Evolutionary conservation across 106 monocot genomes (phyloP), one percentile per base, ranked within the genome.

Genomic region (Cymbidium sinense): DNA sequence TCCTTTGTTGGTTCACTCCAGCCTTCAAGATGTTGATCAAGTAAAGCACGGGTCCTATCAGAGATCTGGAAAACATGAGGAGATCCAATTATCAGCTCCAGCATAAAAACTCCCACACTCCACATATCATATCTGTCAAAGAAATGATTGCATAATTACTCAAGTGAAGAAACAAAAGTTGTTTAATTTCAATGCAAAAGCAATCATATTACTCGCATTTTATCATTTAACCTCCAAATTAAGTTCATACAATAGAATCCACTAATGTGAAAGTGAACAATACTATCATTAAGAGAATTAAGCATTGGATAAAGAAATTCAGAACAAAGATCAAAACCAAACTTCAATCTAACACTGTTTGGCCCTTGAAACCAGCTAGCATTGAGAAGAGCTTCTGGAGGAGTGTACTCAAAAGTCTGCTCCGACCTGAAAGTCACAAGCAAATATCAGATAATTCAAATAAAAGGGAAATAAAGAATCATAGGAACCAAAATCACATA

Each of bases 381-480:
- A 86, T 95, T 95, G 65, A 95, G 88, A 74, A 95, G 82, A 71
- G 93, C 95, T 87, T 95, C 95, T 18, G 95, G 95, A 61, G 95
- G 85, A 75, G 90, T 85, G 77, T 95, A 95, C 73, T 93, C 95
- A 78, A 82, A 92, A 34, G 95, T 95, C 82, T 95, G 95, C 50
- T 93, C 95, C 31, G 87, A 90, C 77, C 95, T 95, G 81, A 52
- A 78, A 80, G 37, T 34, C 34, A 83, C 25, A 80, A 61, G 70
- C 23, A 52, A 74, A 74, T 67, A 67, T 67, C 15, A 31, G 67
- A 67, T 10, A 67, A 67, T 15, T 2, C 33, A 67, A 9, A 31
- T 29, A 67, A 67, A 34, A 29, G 15, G 17, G 17, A 13, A 67
- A 17, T 33, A 64, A 64, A 7, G 54, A 19, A 54, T 19, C 54